These are phyloP conservation scores for Malus hybrid DNA, from an alignment of 331 rosid genomes.

Conservation along the genomic window DNA sequence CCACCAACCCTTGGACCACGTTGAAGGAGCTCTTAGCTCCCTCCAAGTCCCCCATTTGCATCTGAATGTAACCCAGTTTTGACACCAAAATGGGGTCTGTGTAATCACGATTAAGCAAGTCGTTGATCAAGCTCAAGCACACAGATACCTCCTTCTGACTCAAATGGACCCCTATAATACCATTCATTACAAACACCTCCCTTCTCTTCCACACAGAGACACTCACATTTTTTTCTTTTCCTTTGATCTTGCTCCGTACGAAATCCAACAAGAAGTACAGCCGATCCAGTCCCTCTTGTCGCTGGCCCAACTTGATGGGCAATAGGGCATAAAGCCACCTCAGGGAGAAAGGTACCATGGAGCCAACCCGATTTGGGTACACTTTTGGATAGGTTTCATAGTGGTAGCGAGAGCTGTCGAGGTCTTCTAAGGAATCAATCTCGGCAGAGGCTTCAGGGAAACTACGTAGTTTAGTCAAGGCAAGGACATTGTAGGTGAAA, in stretches of 20 bases:
- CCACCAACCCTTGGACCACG: constrained; percentile 42
- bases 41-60: constrained; percentile 81
- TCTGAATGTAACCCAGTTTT: constrained; percentile 77
- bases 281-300: constrained; percentile 77
- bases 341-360: constrained; percentile 88
- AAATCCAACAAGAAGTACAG: constrained; percentile 57
- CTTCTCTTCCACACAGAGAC: constrained; percentile 56
- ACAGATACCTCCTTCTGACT: constrained; percentile 57
- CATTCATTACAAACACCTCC: constrained; percentile 61
- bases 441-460: constrained; percentile 72
- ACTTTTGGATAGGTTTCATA: constrained; percentile 62
- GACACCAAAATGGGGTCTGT: constrained; percentile 55
- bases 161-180: constrained; percentile 68
- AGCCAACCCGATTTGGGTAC: constrained; percentile 62
- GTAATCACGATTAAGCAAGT: constrained; percentile 33
- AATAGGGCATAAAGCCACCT: constrained; percentile 78
- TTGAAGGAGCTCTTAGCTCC: constrained; percentile 68
- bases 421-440: constrained; percentile 76
- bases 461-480: constrained; percentile 81
- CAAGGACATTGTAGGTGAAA: constrained; percentile 72
- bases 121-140: constrained; percentile 51
- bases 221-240: constrained; percentile 12
- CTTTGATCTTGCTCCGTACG: constrained; percentile 37
- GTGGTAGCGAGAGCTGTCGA: constrained; percentile 47
- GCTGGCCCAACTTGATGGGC: constrained; percentile 69